phyloP scores from a whole-genome alignment of 345 rosid species.

The Litchi chinensis region DNA sequence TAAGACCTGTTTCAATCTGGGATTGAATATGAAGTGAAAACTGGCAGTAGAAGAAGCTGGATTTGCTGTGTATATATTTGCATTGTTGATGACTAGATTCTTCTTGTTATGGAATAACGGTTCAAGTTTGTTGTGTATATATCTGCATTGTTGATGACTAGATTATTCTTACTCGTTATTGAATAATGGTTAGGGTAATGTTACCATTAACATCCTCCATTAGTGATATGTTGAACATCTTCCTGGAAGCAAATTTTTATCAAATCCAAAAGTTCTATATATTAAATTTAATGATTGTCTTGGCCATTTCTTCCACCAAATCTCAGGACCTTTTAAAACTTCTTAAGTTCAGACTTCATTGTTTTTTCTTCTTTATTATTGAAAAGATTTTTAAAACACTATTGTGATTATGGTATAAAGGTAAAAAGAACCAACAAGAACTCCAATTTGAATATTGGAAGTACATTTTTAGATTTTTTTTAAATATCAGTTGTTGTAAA shows the following conservation, averaged over 20 bases:
- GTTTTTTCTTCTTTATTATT: no score
- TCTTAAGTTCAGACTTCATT: no score
- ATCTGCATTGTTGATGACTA: neutral
- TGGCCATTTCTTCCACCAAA: no score
- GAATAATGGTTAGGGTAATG: slow-evolving; percentile 1
- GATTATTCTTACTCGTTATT: neutral
- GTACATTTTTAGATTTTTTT: no score
- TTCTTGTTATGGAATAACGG: neutral
- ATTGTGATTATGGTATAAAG: no score
- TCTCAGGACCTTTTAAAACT: no score
- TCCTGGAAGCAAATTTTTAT: neutral
- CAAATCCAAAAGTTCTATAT: no score
- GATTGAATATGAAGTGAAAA: slow-evolving; percentile 19
- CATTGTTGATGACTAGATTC: slow-evolving; percentile 3
- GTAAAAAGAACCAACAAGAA: no score
- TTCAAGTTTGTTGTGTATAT: neutral
- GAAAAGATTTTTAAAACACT: no score
- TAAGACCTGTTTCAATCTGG: slow-evolving; percentile 5
- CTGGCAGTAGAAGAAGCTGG: neutral
- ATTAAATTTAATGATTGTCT: no score
- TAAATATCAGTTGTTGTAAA: no score
- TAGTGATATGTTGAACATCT: neutral
- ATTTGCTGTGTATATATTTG: neutral
- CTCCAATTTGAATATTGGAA: no score
- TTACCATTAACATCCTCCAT: neutral